Base-by-base conservation (phyloP, 1,284 basidiomycete species). In the Boletus mariae region DNA sequence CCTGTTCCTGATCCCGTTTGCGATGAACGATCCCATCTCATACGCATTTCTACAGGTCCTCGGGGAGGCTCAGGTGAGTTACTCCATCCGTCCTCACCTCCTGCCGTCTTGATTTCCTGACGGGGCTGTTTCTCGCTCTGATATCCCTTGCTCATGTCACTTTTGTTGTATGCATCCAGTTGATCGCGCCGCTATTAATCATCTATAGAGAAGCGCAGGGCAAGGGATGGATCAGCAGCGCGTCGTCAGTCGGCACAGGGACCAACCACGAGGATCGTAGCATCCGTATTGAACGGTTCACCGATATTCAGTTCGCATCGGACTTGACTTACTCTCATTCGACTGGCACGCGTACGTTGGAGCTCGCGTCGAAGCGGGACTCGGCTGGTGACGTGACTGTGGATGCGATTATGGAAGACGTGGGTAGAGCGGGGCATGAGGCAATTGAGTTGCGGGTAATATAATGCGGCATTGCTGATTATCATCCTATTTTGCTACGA, bases 391-490 rank as follows among this genome's bases (percentile, higher is more conserved):
- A 29, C 1, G 23, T 28, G 25, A 20, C 5, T 3, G 15, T 26
- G 4, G 49, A 42, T 0, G 38, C 25, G 38, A 13, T 3, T 6
- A 13, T 45, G 3, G 53, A 64, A 6, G 54, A 51, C 32, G 48
- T 31, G 35, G 13, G 20, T 0, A 44, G 56, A n/a, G 20, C 12
- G 2, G 2, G 80, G 0, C 57, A 26, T 2, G 83, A 65, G 45
- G 94, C 75, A 12, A 83, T 84, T 0, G 92, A 87, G 41, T 92
- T 72, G 1, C 88, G 83, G 28, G 38, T 40, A 11, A 40, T 40
- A 23, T 40, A 12, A 40, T 23, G 34, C 15, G 13, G 15, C 34
- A 8, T n/a, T 35, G 34, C 34, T 35, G 5, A 8, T 35, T 31
- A 12, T 31, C 26, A 15, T 37, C 15, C 15, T n/a, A n/a, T 37